Base-by-base conservation (phyloP, 2,329 filamentous ascomycete species). In the Tolypocladium capitatum region DNA sequence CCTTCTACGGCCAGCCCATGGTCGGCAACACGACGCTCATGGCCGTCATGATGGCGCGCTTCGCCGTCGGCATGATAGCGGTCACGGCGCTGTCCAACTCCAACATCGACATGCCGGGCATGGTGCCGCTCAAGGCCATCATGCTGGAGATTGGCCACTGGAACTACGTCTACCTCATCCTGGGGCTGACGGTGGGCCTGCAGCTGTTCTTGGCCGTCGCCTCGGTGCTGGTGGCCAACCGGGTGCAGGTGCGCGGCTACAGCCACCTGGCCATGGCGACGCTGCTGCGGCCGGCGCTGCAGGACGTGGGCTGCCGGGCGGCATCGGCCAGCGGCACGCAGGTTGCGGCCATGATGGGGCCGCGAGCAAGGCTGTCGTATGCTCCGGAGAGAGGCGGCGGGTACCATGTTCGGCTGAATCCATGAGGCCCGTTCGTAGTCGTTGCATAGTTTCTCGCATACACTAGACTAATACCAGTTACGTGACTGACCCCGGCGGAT, bases 21-120 rank as follows among this genome's bases (percentile, higher is more conserved):
- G 47, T 58, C 13, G 71, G 71, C 1, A 51, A 55, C 24, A 36
- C 41, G 0, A 30, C 55, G 0, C 47, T 46, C 0, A 68, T 76
- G 57, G 71, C 63, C 4, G 56, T 55, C 9, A 46, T 59, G 6
- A 58, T 71, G 16, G 55, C 64, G 0, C 52, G 59, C 1, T 73
- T 67, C 46, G 56, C 64, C 3, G 55, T 64, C 0, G 67, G 67
- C 2, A 63, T 66, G 7, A 50, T 69, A 1, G 62, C 59, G 38
- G 53, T 62, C 18, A 58, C 59, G 3, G 62, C 65, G 0, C 55
- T 62, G 48, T 56, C 45, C 33, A 65, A 66, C 51, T 30, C 50
- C 2, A 46, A 51, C 24, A 20, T 67, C 16, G 33, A 50, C 3
- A 50, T 58, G 1, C 47, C 50, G 0, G 66, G 66, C 3, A 47